Conservation (phyloP, 108 stramenopile genomes). For the Conticribra guillardii region DNA sequence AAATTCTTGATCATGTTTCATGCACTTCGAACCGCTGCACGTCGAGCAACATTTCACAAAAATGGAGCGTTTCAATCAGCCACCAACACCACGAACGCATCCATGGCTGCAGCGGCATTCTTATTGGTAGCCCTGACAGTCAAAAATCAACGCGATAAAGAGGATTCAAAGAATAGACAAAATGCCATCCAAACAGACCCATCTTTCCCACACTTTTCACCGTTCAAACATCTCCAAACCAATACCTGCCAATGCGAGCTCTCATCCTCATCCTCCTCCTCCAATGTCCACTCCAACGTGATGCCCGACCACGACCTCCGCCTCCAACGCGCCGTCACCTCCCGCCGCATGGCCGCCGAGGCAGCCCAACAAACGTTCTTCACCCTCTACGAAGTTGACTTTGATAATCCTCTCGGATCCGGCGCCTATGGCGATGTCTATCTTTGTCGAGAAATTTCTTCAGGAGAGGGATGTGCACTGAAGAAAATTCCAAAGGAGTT, state of each 20-base stretch:
- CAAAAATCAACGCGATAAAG: background rate
- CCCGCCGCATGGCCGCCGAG: constrained; percentile 40
- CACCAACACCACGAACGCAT: background rate
- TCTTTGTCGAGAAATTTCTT: constrained; percentile 50
- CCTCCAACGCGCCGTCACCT: constrained; percentile 35
- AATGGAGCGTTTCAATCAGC: background rate
- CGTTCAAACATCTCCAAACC: too few species aligned
- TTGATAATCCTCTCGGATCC: constrained; percentile 41
- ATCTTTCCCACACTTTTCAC: too few species aligned
- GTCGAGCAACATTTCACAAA: background rate
- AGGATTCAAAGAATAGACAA: background rate
- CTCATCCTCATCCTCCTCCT: constrained; percentile 1
- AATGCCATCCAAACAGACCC: constrained; percentile 7
- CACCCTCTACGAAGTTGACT: constrained; percentile 43
- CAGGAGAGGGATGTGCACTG: constrained; percentile 65
- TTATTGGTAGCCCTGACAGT: constrained; percentile 7
- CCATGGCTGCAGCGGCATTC: constrained; percentile 10
- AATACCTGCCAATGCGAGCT: constrained; percentile 22
- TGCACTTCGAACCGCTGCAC: constrained; percentile 18
- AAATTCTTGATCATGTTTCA: constrained; percentile 8
- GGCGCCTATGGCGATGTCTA: constrained; percentile 79
- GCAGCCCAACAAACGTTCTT: constrained; percentile 29
- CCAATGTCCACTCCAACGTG: background rate
- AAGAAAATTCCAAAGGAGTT: constrained; percentile 83
- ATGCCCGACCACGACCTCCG: constrained; percentile 27